Conservation (phyloP, 31 red algal species). For the Endocladia muricata region DNA sequence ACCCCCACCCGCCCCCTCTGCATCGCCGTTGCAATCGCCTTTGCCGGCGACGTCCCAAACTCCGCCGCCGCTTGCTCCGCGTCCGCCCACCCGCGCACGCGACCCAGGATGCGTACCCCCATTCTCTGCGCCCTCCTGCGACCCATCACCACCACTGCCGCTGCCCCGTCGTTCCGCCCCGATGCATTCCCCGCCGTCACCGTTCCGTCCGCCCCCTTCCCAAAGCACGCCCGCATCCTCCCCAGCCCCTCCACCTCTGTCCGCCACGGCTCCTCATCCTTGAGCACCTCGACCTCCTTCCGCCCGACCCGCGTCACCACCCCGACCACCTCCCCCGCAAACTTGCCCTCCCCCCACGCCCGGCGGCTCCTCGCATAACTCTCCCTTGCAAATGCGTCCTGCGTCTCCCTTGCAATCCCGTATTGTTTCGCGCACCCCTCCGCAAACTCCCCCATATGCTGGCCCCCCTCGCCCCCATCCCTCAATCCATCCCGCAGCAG, state of each 20-base stretch:
- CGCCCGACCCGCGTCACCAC: slow-evolving; percentile 13
- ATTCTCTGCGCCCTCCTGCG: slow-evolving; percentile 38
- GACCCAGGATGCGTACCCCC: slow-evolving; percentile 58
- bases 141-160: slow-evolving; percentile 85
- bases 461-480: slow-evolving; percentile 5
- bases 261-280: slow-evolving; percentile 83
- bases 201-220: slow-evolving; percentile 78
- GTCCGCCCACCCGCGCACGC: slow-evolving; percentile 70
- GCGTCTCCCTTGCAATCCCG: slow-evolving; percentile 59
- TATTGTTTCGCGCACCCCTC: slow-evolving; percentile 44
- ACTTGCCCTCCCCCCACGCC: slow-evolving; percentile 45
- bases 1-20: slow-evolving; percentile 24
- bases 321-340: slow-evolving; percentile 66
- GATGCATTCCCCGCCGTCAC: slow-evolving; percentile 95
- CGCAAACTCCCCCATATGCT: slow-evolving; percentile 64
- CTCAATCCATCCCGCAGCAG: slow-evolving; percentile 68
- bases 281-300: slow-evolving; percentile 34
- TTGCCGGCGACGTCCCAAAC: slow-evolving; percentile 78
- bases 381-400: slow-evolving; percentile 70
- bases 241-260: slow-evolving; percentile 41
- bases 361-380: slow-evolving; percentile 51
- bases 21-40: slow-evolving; percentile 77
- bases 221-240: slow-evolving; percentile 67
- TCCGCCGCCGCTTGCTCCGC: slow-evolving; percentile 68
- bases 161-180: slow-evolving; percentile 91